Evolutionary conservation across 768 basidiomycete species (phyloP).

Genomic region (Collybia mongolica): DNA sequence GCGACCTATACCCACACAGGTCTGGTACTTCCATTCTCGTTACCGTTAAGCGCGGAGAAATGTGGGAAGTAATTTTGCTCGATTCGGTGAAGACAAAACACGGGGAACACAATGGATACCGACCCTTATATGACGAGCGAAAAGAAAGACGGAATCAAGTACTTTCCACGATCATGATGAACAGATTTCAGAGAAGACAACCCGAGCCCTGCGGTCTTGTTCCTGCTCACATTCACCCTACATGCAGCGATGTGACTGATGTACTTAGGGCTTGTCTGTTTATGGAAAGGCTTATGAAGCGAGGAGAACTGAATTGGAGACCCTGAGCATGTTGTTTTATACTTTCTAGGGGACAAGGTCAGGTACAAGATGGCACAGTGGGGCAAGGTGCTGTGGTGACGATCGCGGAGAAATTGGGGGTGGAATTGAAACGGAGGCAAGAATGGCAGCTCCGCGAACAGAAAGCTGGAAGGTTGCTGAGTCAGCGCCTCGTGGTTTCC

Average conservation of each 20-base stretch:
- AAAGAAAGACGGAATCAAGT: background rate
- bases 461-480: background rate
- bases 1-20: slow-evolving; percentile 1
- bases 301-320: background rate
- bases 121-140: background rate
- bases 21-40: slow-evolving; percentile 2
- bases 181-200: slow-evolving; percentile 1
- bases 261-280: too few species aligned
- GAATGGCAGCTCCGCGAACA: background rate
- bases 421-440: slow-evolving; percentile 6
- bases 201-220: background rate
- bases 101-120: slow-evolving; percentile 3
- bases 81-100: background rate
- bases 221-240: too few species aligned
- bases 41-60: slow-evolving; percentile 8
- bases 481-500: slow-evolving; percentile 3
- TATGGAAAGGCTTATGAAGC: too few species aligned
- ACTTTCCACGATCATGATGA: background rate
- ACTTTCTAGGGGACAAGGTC: too few species aligned
- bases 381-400: too few species aligned
- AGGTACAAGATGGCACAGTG: too few species aligned
- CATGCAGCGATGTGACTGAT: too few species aligned
- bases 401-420: background rate
- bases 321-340: background rate
- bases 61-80: slow-evolving; percentile 4